Evolutionary conservation across 1,139 yeast genomes (phyloP).

Genomic region (Torulaspora globosa): DNA sequence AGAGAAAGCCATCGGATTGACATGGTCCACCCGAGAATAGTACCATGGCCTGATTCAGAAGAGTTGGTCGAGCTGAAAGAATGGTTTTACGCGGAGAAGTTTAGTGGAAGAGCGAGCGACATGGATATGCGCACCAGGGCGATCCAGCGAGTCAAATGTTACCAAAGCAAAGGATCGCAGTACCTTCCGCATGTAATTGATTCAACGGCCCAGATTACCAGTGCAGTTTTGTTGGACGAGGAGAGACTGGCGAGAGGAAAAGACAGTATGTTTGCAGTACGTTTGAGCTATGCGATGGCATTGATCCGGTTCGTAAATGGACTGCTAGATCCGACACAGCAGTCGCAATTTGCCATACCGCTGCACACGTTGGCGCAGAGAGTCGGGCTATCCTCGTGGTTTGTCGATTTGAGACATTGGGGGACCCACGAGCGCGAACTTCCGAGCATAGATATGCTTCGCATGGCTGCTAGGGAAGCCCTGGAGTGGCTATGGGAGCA

Average conservation of each 20-base stretch:
- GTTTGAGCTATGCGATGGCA: conserved; percentile 52
- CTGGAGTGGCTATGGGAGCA: conserved; percentile 68
- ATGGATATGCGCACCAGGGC: conserved; percentile 44
- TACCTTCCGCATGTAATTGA: conserved; percentile 74
- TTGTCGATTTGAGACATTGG: conserved; percentile 86
- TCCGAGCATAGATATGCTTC: conserved; percentile 65
- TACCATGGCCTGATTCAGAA: conserved; percentile 50
- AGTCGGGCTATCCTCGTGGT: conserved; percentile 67
- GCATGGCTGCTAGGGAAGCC: conserved; percentile 57
- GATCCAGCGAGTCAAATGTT: conserved; percentile 56
- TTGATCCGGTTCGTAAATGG: conserved; percentile 89
- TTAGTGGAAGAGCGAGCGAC: conserved; percentile 17
- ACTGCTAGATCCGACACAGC: conserved; percentile 80
- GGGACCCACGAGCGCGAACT: conserved; percentile 81
- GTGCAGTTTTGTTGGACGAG: conserved; percentile 50
- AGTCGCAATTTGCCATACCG: conserved; percentile 73
- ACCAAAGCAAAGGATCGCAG: conserved; percentile 57
- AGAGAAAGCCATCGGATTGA: neutral
- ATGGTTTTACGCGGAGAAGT: conserved; percentile 51
- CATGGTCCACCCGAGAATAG: conserved; percentile 44
- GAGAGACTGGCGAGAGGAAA: conserved; percentile 23
- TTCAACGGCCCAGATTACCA: conserved; percentile 58
- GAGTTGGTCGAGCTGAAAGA: conserved; percentile 54
- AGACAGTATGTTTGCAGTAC: conserved; percentile 16
- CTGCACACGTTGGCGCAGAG: conserved; percentile 68